These are phyloP conservation scores for Phellopilus nigrolimitatus DNA, from an alignment of 1,284 basidiomycete genomes.

Conservation along the genomic window DNA sequence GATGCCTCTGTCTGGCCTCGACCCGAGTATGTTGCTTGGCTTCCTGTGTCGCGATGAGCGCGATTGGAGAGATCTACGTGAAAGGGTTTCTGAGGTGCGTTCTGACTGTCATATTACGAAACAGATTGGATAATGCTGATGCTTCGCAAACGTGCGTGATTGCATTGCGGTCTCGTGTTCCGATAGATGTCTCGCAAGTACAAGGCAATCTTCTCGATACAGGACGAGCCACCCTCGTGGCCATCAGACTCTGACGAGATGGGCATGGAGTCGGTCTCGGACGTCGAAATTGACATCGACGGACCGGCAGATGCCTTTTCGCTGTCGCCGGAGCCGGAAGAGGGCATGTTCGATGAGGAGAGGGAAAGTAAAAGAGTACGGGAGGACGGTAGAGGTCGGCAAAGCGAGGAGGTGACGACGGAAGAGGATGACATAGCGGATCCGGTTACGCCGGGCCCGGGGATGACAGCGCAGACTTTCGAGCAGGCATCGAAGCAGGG, in stretches of 20 bases:
- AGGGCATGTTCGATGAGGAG: slow-evolving; percentile 29
- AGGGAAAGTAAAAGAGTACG: slow-evolving; percentile 32
- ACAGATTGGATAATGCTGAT: slow-evolving; percentile 7
- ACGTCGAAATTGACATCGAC: slow-evolving; percentile 59
- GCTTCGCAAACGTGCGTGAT: no score
- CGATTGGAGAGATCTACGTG: slow-evolving; percentile 82
- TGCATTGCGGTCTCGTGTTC: neutral
- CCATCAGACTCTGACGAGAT: slow-evolving; percentile 69
- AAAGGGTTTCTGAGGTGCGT: slow-evolving; percentile 62
- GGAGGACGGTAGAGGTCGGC: slow-evolving; percentile 11
- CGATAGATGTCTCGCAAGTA: slow-evolving; percentile 49
- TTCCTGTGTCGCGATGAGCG: slow-evolving; percentile 80
- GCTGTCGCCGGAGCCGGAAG: slow-evolving; percentile 35
- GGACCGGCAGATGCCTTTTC: slow-evolving; percentile 40
- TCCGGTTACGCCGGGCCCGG: slow-evolving; percentile 56
- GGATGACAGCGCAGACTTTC: slow-evolving; percentile 28
- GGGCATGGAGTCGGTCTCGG: slow-evolving; percentile 76
- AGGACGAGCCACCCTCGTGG: slow-evolving; percentile 84
- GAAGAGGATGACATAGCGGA: slow-evolving; percentile 65
- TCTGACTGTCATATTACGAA: neutral
- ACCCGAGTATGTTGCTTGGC: slow-evolving; percentile 96
- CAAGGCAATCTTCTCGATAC: slow-evolving; percentile 75
- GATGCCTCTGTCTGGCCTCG: slow-evolving; percentile 87
- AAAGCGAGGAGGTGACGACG: slow-evolving; percentile 45
- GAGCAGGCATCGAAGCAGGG: slow-evolving; percentile 22